Evolutionary conservation across 768 basidiomycete species (phyloP).

Genomic region (Mycena capillaripes): DNA sequence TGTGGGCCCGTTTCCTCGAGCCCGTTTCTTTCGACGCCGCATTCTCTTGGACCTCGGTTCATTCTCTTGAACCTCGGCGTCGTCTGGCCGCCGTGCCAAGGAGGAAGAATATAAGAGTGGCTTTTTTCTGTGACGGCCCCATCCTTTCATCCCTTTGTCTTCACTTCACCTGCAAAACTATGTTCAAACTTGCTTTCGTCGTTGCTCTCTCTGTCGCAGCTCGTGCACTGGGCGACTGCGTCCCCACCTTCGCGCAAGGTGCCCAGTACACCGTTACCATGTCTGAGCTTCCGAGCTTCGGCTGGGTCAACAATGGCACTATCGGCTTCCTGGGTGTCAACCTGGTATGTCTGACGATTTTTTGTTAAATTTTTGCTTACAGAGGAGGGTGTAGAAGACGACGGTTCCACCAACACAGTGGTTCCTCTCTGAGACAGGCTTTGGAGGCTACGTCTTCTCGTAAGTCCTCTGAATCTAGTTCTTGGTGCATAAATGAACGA

Average conservation of each 20-base stretch:
- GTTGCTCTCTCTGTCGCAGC: constrained; percentile 6
- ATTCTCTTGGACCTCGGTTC: no score
- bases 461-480: not conserved
- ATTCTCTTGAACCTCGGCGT: no score
- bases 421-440: not conserved
- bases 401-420: constrained; percentile 7
- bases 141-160: no score
- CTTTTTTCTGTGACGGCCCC: no score
- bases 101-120: no score
- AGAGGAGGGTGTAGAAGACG: not conserved
- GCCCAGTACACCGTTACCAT: constrained; percentile 11
- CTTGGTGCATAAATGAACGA: not conserved
- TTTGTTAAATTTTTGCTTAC: not conserved
- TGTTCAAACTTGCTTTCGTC: constrained; percentile 12
- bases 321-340: constrained; percentile 12
- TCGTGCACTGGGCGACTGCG: constrained; percentile 17
- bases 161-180: not conserved
- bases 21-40: no score
- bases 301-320: constrained; percentile 15
- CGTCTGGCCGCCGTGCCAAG: no score
- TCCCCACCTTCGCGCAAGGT: constrained; percentile 8
- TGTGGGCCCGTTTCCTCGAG: no score
- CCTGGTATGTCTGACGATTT: constrained; percentile 4
- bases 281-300: constrained; percentile 11
- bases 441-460: not conserved